A percentile compares a stretch with the other conserved stretches of the same genome.
Conservation (phyloP, 257 asterid species). For the Prunella vulgaris region DNA sequence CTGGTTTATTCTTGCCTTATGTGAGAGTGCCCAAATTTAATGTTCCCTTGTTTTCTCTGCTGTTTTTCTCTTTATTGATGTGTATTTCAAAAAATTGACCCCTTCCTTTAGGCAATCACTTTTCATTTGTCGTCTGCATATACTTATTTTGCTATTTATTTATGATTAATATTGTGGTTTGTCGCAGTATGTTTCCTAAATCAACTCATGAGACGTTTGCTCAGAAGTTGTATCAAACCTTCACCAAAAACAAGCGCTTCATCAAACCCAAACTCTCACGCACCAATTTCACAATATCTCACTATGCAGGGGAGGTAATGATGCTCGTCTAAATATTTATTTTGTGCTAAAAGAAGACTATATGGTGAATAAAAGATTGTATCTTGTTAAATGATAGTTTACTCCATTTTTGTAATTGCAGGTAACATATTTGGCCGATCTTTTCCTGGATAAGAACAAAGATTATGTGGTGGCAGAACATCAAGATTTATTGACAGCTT, state of each 20-base stretch:
- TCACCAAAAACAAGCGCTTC: constrained; percentile 84
- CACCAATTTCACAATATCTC: constrained; percentile 91
- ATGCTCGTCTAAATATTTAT: constrained; percentile 19
- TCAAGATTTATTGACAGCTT: constrained; percentile 89
- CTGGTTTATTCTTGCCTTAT: constrained; percentile 7
- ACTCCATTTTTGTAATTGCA: constrained; percentile 30
- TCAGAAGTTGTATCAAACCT: constrained; percentile 96
- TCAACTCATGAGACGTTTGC: constrained; percentile 99
- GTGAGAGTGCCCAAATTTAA: constrained; percentile 3
- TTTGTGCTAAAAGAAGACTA: neutral
- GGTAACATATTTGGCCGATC: constrained; percentile 91
- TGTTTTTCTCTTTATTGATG: constrained; percentile 1
- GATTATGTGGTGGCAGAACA: constrained; percentile 99
- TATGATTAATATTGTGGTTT: constrained; percentile 12
- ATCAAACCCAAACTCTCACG: constrained; percentile 98
- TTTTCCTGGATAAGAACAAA: constrained; percentile 94
- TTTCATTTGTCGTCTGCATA: constrained; percentile 16
- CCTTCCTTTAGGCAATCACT: neutral
- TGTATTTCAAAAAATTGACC: neutral
- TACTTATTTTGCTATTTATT: no score
- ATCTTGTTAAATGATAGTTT: neutral
- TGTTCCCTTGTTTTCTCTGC: neutral
- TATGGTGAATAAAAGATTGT: neutral
- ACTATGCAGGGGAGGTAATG: constrained; percentile 98
- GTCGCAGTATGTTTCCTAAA: constrained; percentile 97